Evolutionary conservation across 768 basidiomycete species (phyloP), one percentile per base, ranked within the genome.

Genomic region (Chlorophyllum brunneum): DNA sequence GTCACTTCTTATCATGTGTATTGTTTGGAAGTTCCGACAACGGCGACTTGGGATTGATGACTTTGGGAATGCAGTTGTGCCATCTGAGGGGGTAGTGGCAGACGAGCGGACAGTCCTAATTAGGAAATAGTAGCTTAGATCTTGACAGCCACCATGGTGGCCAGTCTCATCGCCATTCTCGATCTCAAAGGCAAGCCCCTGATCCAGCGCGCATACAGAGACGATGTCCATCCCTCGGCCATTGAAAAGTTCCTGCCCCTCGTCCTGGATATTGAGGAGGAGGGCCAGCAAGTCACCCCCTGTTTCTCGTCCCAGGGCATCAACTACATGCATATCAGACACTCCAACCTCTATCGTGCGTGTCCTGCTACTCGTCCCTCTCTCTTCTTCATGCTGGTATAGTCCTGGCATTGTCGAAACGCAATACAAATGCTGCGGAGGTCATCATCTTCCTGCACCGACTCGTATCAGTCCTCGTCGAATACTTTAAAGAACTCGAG

Each of bases 401-500:
- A 46, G 22, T 23, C 16, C 83, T 99, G 39, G 97, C 97, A 0
- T 69, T 99, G 7, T 97, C 95, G 27, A 97, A 95, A 69, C 86
- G 91, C 50, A 99, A 99, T 72, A 79, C 88, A 22, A 98, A 99
- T 65, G 95, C 92, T 0, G 87, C 93, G 20, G 97, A 98, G 70
- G 87, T 93, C 61, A 93, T 98, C 70, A 81, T 97, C 57, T 98
- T 98, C 76, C 79, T 99, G 15, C 97, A 98, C 68, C 85, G 95
- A 38, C 78, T 99, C 51, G 87, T 86, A 0, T 83, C 92, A 66
- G 95, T 98, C 5, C 78, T 99, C 51, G 80, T 95, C 48, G 97
- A 98, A 65, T 99, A 99, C 77, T 99, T 99, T 79, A 99, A 98
- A 67, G 97, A 98, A 66, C 85, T 98, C 33, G 97, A 99, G 66